Percentiles rank a stretch among this genome's conserved stretches.
These are phyloP conservation scores for Suhomyces kilbournensis DNA, from an alignment of 805 yeast species.

Conservation along the genomic window DNA sequence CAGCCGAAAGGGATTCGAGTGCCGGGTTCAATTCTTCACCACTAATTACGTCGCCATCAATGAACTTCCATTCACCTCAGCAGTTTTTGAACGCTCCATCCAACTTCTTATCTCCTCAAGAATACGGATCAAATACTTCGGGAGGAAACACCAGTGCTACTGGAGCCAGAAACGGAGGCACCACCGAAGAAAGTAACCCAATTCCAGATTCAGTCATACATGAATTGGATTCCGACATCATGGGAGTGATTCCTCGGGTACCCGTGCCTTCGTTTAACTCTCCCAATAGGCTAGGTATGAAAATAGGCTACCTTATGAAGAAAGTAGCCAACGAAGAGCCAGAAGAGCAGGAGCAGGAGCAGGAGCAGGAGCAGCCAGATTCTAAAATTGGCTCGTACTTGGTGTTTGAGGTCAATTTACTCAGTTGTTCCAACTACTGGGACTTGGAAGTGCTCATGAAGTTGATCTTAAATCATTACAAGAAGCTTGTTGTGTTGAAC, in stretches of 20 bases:
- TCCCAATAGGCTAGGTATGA: slow-evolving; percentile 65
- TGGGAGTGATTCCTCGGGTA: slow-evolving; percentile 56
- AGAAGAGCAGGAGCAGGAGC: neutral
- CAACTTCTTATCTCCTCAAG: slow-evolving; percentile 33
- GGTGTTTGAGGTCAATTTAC: slow-evolving; percentile 60
- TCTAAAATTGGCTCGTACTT: slow-evolving; percentile 13
- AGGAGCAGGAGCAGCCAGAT: neutral
- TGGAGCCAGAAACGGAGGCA: neutral
- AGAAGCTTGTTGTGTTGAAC: slow-evolving; percentile 49
- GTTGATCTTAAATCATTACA: slow-evolving; percentile 56
- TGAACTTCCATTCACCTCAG: slow-evolving; percentile 36
- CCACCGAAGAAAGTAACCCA: neutral
- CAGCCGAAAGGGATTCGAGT: neutral
- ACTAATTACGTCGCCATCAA: slow-evolving; percentile 30
- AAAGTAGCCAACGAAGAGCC: slow-evolving; percentile 17
- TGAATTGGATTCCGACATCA: slow-evolving; percentile 49
- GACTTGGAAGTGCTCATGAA: slow-evolving; percentile 53
- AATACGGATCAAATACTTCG: slow-evolving; percentile 9
- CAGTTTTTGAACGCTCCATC: slow-evolving; percentile 33
- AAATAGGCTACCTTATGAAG: slow-evolving; percentile 64
- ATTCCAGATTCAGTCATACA: slow-evolving; percentile 26
- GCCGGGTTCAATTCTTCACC: slow-evolving; percentile 7
- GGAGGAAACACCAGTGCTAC: slow-evolving; percentile 1
- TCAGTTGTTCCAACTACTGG: slow-evolving; percentile 73
- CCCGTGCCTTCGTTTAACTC: slow-evolving; percentile 69